Evolutionary conservation across 192 early-diverging fungal species (phyloP), one percentile per base, ranked within the genome.

Genomic region (Mortierella hygrophila): DNA sequence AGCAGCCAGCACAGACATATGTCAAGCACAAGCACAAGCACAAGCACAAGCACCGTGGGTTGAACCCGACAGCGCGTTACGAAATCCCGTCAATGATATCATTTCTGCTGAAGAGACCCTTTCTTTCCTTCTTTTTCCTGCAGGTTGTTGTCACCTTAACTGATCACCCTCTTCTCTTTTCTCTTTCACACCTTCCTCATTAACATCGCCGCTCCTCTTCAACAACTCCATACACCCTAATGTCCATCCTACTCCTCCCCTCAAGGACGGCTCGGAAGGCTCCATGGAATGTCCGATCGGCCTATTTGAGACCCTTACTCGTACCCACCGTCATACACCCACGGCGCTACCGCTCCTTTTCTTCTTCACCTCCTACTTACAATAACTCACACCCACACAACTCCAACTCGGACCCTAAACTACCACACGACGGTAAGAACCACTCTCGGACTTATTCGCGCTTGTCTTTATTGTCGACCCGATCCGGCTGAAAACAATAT

Each of bases 221-320:
- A 73, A 44, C 72, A 41, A 20, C 11, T 16, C 5, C 47, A 5
- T 16, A 52, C 49, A 49, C 41, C 8, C 11, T 29, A 73, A 73
- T 73, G 26, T 57, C 52, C 35, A 75, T 75, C 21, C 37, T 57
- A 10, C 35, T 37, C 18, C n/a, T 55, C 37, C 21, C 49, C 32
- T 7, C 23, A 54, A 26, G 60, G 29, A 65, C 60, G 3, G 60
- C 71, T 29, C 21, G 26, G 21, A 41, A 70, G 40, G 69, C 40
- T 49, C 71, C 71, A 72, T 72, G 41, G 71, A 55, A 54, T 72
- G 72, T 70, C 81, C 72, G 41, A 57, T 75, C 71, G 23, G 68
- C 38, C 20, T 4, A 55, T 1, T 73, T 71, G 70, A 70, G 76
- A 6, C 23, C 38, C 6, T 32, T 26, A 10, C 44, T 68, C 55